phyloP scores from a whole-genome alignment of 2,329 filamentous ascomycete genomes.

The Fusarium sulawesiense region DNA sequence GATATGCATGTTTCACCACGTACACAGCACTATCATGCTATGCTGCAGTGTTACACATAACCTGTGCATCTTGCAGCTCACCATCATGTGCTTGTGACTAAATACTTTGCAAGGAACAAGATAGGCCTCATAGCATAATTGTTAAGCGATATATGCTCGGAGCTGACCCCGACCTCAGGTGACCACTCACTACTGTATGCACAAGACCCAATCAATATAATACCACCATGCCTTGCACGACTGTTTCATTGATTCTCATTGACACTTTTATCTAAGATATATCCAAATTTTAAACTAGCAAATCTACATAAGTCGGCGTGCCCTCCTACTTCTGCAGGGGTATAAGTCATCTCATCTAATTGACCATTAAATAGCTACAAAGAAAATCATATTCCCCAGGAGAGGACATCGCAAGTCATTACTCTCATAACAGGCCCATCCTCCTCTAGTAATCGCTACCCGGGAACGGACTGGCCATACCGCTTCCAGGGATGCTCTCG shows the following conservation, averaged over 20 bases:
- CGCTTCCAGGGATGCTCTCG: constrained; percentile 55
- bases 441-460: constrained; percentile 48
- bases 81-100: background rate
- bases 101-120: background rate
- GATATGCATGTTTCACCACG: constrained; percentile 41
- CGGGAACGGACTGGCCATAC: constrained; percentile 51
- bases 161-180: background rate
- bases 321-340: constrained; percentile 45
- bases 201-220: background rate
- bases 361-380: constrained; percentile 46
- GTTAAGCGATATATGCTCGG: background rate
- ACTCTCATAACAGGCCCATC: constrained; percentile 33
- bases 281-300: constrained; percentile 39
- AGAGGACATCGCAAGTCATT: constrained; percentile 47
- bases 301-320: constrained; percentile 39
- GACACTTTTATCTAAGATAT: constrained; percentile 34
- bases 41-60: constrained; percentile 25
- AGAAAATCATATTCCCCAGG: constrained; percentile 44
- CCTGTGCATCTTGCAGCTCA: background rate
- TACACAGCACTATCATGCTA: constrained; percentile 13
- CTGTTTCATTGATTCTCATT: constrained; percentile 10
- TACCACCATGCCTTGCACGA: background rate
- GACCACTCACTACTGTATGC: background rate
- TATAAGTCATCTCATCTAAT: constrained; percentile 49
- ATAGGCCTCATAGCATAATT: background rate